Evolutionary conservation across 192 early-diverging fungal species (phyloP).

Genomic region (Piromyces sp.): DNA sequence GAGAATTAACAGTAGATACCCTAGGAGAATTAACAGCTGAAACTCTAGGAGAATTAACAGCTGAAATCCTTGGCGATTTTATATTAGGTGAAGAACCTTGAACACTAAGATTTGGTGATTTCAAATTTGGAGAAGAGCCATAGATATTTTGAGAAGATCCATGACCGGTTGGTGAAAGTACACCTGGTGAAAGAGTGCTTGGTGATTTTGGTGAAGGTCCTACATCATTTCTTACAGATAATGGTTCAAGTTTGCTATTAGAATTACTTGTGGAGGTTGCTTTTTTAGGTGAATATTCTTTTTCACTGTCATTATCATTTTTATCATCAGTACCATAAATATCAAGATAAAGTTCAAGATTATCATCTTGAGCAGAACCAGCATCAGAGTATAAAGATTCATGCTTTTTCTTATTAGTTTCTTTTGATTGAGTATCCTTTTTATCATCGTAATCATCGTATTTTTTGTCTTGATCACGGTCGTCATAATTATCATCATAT

Average conservation of each 20-base stretch:
- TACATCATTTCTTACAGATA: too few relatives aligned
- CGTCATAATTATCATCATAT: background rate
- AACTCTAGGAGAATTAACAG: background rate
- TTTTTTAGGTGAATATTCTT: background rate
- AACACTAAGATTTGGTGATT: background rate
- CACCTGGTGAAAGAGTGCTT: background rate
- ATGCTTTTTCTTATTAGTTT: background rate
- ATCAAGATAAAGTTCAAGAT: background rate
- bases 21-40: background rate
- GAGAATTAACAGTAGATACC: too few relatives aligned
- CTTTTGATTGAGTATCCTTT: background rate
- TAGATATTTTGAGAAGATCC: too few relatives aligned
- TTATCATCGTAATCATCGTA: background rate
- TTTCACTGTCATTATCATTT: background rate
- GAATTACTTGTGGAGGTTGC: background rate
- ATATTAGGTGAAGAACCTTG: background rate
- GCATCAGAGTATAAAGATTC: background rate
- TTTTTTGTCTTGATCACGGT: background rate
- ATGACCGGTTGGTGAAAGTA: too few relatives aligned
- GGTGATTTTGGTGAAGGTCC: background rate
- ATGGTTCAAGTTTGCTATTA: too few relatives aligned
- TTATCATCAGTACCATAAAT: background rate
- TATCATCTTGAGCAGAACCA: background rate
- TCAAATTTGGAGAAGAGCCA: background rate
- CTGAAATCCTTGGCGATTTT: background rate